Base-by-base conservation (phyloP, 257 asterid species). In the Ilex asprella region DNA sequence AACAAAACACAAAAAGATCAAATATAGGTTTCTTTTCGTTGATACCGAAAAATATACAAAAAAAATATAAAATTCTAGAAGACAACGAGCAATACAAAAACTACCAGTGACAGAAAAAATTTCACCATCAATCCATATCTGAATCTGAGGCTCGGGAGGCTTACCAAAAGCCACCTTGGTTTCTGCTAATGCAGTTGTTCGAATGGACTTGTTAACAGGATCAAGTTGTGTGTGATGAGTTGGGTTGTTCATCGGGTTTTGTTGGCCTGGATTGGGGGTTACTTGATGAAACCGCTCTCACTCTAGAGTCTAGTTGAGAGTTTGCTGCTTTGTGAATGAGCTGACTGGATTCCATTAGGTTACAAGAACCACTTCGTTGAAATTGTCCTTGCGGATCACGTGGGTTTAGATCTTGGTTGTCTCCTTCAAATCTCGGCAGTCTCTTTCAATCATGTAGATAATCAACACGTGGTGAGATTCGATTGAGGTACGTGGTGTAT, bases 381-480 rank as follows among this genome's bases (percentile, higher is more conserved):
- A 16, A 39, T 2, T 30, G 73, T 46, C 61, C 49, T 4, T 15
- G n/a, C 12, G 29, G 14, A n/a, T 31, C 81, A 73, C 78, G 87
- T 75, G 82, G 79, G 39, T 12, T 13, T 2, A 30, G 70, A 69
- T 67, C 61, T 35, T 30, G 49, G n/a, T 68, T 73, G 56, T 46
- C 15, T 65, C 29, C n/a, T 16, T 6, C 27, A 67, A 62, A 77
- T 73, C 76, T 59, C 69, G 31, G 65, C 75, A 70, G 75, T 81
- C 78, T 58, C 65, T 70, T 63, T 63, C 76, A 39, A 60, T 62
- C 32, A 55, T 5, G 7, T 3, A 5, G 14, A 0, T 14, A 0
- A 10, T 11, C 16, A 44, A 62, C 50, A 82, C 82, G 84, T 79
- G 64, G 65, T 55, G 12, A 2, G 41, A 10, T 1, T 30, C 2